Evolutionary conservation across 2,329 filamentous ascomycete genomes (phyloP), one percentile per base, ranked within the genome.

Genomic region (Didymellaceae sp.): DNA sequence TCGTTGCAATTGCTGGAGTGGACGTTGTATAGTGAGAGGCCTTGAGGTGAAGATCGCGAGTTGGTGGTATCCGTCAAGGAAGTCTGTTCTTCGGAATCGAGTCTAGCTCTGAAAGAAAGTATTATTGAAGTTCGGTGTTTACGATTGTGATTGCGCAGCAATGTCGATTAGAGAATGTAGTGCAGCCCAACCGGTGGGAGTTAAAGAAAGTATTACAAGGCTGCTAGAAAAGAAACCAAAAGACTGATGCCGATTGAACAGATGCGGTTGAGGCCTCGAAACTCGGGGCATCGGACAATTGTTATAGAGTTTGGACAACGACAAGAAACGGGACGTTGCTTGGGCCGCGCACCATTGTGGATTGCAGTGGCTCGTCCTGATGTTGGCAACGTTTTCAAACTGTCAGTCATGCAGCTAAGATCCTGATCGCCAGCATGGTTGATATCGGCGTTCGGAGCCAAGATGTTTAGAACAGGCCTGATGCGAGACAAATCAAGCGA

Each of bases 171-270:
- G 79, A 69, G 77, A 80, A 79, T 75, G 77, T 73, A 78, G 68
- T 73, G 75, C 74, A 77, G 75, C 78, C 78, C 79, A 80, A 72
- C 78, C 79, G 78, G 78, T 80, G 78, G 77, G 78, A 68, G 66
- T 75, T 69, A 79, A 78, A 71, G 76, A 78, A 72, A 74, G 75
- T 71, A 70, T 71, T 70, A 73, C 62, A 73, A 72, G 69, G 71
- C 68, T 74, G 70, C 67, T 69, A 73, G 63, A 52, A 57, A 55
- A 61, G 57, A 61, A 71, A 65, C 63, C 63, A 69, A 72, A 71
- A 66, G 69, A 72, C 67, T 59, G 64, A 57, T 66, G 65, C 64
- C 61, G 67, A 68, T 68, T 66, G 70, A 69, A 72, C 68, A 70
- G 59, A 61, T 65, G 70, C 67, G 62, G 66, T 66, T 69, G 67